Evolutionary conservation across 2,329 filamentous ascomycete genomes (phyloP).

Genomic region (Bisporella sp.): DNA sequence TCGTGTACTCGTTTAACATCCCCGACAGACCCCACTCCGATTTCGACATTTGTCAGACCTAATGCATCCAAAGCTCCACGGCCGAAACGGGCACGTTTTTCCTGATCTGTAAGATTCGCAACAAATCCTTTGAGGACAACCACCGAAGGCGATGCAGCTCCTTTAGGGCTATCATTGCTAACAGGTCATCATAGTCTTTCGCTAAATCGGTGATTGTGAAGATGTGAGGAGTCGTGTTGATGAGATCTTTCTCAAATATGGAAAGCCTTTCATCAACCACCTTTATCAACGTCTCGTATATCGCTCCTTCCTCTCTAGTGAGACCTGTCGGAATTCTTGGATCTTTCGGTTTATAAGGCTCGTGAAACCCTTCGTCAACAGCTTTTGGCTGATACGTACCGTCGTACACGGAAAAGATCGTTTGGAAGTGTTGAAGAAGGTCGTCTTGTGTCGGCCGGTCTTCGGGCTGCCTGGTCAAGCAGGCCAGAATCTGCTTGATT

Average conservation of each 20-base stretch:
- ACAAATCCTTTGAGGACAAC: conserved; percentile 11
- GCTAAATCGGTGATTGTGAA: conserved; percentile 8
- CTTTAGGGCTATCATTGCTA: conserved; percentile 10
- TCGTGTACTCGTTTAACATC: background rate
- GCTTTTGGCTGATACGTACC: too few species aligned
- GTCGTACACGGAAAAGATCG: too few species aligned
- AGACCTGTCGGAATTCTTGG: background rate
- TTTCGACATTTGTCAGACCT: conserved; percentile 5
- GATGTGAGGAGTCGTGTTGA: background rate
- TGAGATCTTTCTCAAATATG: too few species aligned
- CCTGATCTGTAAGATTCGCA: conserved; percentile 9
- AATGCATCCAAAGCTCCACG: conserved; percentile 7
- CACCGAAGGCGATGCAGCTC: conserved; percentile 10
- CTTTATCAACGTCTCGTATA: background rate
- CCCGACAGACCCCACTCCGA: conserved; percentile 3
- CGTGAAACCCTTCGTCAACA: too few species aligned
- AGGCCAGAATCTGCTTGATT: too few species aligned
- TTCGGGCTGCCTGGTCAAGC: too few species aligned
- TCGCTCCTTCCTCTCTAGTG: background rate
- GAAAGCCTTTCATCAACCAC: background rate
- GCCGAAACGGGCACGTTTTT: conserved; percentile 8
- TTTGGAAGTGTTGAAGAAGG: too few species aligned
- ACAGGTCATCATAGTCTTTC: conserved; percentile 14
- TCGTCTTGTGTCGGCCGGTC: too few species aligned
- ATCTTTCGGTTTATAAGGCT: too few species aligned